phyloP scores from a whole-genome alignment of 148 eudicot species.

The Nepenthes mirabilis region DNA sequence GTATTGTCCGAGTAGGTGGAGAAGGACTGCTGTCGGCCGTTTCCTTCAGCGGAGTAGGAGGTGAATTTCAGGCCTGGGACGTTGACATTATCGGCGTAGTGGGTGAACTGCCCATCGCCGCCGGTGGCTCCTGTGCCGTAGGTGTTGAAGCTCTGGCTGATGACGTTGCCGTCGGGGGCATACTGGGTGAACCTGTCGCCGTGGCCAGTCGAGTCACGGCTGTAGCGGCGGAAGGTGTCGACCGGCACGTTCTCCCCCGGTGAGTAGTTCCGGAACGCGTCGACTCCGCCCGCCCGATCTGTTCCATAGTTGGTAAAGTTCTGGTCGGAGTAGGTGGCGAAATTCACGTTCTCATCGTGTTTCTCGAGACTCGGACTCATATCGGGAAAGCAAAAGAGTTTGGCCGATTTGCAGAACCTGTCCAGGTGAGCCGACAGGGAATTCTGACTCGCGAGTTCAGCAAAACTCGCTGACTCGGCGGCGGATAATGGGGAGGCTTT shows the following conservation, averaged over 20 bases:
- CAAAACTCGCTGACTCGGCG: conserved; percentile 36
- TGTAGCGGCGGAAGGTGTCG: conserved; percentile 47
- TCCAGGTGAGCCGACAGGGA: conserved; percentile 39
- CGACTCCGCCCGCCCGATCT: conserved; percentile 24
- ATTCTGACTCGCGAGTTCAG: conserved; percentile 48
- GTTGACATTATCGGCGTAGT: conserved; percentile 27
- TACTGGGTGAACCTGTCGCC: conserved; percentile 36
- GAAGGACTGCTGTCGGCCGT: conserved; percentile 35
- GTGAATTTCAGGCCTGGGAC: conserved; percentile 41
- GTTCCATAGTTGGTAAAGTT: conserved; percentile 80
- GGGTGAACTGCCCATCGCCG: conserved; percentile 36
- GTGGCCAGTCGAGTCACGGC: conserved; percentile 58
- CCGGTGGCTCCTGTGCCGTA: conserved; percentile 51
- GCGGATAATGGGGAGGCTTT: conserved; percentile 65
- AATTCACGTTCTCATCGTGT: conserved; percentile 17
- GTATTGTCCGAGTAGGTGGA: conserved; percentile 18
- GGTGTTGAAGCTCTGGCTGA: conserved; percentile 36
- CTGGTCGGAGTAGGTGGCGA: conserved; percentile 24
- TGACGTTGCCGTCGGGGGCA: conserved; percentile 28
- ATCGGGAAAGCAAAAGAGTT: conserved; percentile 61
- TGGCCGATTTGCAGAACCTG: conserved; percentile 51
- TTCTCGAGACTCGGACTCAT: conserved; percentile 22
- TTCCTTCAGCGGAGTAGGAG: conserved; percentile 41
- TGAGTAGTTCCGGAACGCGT: conserved; percentile 51
- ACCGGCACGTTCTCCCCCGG: conserved; percentile 14